phyloP scores from a whole-genome alignment of 192 early-diverging fungal genomes.

The Umbelopsis vinacea region DNA sequence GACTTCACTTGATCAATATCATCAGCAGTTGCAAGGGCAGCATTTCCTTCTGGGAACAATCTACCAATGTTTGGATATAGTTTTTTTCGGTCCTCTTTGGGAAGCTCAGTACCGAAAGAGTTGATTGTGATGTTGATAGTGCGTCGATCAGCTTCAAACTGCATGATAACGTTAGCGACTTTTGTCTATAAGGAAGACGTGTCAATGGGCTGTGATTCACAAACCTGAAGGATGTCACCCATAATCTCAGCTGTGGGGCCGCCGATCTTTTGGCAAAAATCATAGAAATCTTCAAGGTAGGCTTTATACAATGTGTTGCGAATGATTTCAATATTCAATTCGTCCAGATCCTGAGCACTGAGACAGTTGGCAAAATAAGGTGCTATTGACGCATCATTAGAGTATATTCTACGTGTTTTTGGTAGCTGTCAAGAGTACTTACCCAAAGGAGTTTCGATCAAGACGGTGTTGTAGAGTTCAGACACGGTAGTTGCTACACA shows the following conservation, averaged over 20 bases:
- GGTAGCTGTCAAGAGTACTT: conserved; percentile 13
- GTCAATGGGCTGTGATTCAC: neutral
- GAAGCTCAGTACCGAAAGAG: conserved; percentile 96
- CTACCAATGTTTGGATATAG: conserved; percentile 91
- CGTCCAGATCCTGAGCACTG: conserved; percentile 96
- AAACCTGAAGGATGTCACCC: conserved; percentile 87
- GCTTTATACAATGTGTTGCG: conserved; percentile 99
- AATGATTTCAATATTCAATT: conserved; percentile 99
- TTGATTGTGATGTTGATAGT: conserved; percentile 99
- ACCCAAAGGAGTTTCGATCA: conserved; percentile 96
- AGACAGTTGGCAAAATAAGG: conserved; percentile 98
- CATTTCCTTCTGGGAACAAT: conserved; percentile 91
- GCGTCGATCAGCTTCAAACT: conserved; percentile 98
- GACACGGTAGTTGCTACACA: conserved; percentile 96
- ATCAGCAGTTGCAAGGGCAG: conserved; percentile 83
- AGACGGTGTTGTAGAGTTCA: conserved; percentile 94
- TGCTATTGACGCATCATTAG: conserved; percentile 50
- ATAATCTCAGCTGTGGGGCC: conserved; percentile 91
- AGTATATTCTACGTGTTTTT: conserved; percentile 22
- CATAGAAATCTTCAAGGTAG: conserved; percentile 97
- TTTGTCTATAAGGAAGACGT: neutral
- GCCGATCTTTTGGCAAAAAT: conserved; percentile 82
- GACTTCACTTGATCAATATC: conserved; percentile 94
- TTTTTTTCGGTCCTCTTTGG: conserved; percentile 95
- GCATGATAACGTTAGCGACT: conserved; percentile 1